These are phyloP conservation scores for Saccharomycopsis sp. DNA, from an alignment of 805 yeast genomes.

Conservation along the genomic window DNA sequence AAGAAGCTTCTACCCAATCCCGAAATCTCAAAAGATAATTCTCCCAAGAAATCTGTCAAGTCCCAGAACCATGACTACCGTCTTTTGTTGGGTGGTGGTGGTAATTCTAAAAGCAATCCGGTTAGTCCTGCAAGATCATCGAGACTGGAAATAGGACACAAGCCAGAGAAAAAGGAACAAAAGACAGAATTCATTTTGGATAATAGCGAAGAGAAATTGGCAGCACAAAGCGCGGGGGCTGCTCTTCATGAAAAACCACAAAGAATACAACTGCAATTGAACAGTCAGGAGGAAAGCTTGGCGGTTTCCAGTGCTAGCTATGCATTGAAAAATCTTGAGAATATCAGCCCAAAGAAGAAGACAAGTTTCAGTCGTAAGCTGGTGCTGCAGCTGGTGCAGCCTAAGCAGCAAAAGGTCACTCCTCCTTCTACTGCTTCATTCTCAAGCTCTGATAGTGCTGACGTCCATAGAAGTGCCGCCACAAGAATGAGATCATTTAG, in stretches of 20 bases:
- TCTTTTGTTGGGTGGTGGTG: too few relatives aligned
- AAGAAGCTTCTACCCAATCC: slow-evolving; percentile 11
- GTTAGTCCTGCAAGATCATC: too few relatives aligned
- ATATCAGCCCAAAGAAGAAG: too few relatives aligned
- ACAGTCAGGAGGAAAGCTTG: slow-evolving; percentile 7
- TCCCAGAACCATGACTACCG: neutral
- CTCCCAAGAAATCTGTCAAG: neutral
- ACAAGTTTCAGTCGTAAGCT: too few relatives aligned
- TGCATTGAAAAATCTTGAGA: slow-evolving; percentile 1
- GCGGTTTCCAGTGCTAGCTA: slow-evolving; percentile 5
- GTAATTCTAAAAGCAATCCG: too few relatives aligned
- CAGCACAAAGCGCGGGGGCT: slow-evolving; percentile 3
- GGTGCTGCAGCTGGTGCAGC: too few relatives aligned
- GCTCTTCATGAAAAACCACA: slow-evolving; percentile 1
- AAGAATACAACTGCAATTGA: too few relatives aligned
- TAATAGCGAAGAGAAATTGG: slow-evolving; percentile 6
- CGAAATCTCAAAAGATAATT: slow-evolving; percentile 3
- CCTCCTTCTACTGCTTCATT: neutral
- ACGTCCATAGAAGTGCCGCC: neutral
- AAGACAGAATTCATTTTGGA: too few relatives aligned
- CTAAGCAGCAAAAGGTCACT: neutral
- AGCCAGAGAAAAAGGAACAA: too few relatives aligned
- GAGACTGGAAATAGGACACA: too few relatives aligned
- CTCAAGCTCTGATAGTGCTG: neutral
- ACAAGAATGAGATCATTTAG: too few relatives aligned